Evolutionary conservation across 192 early-diverging fungal species (phyloP).

Genomic region (Oehlia diaphana): DNA sequence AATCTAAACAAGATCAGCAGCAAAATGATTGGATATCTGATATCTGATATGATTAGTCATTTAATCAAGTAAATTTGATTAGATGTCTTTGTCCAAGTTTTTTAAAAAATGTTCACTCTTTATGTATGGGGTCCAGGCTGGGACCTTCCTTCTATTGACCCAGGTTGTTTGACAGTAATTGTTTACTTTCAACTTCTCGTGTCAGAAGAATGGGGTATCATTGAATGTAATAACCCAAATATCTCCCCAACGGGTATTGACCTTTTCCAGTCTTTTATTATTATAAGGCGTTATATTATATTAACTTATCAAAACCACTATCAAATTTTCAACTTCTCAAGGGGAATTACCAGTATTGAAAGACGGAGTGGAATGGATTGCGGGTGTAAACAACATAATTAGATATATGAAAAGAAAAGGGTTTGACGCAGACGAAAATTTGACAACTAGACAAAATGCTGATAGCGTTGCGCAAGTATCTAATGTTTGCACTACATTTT

Average conservation of each 20-base stretch:
- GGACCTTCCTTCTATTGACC: conserved; percentile 68
- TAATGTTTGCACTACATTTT: not conserved
- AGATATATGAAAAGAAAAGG: conserved; percentile 45
- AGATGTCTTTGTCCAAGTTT: not conserved
- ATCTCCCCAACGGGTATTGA: conserved; percentile 63
- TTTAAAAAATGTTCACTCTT: conserved; percentile 45
- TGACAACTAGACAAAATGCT: conserved; percentile 48
- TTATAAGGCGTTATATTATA: not conserved
- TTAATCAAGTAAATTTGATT: too few relatives aligned
- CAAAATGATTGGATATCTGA: too few relatives aligned
- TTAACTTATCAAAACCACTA: not conserved
- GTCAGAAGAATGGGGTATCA: conserved; percentile 54
- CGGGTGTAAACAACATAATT: conserved; percentile 53
- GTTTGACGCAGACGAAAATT: conserved; percentile 44
- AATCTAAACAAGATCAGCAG: too few relatives aligned
- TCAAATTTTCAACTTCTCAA: conserved; percentile 23
- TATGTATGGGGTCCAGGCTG: conserved; percentile 71
- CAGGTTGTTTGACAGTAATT: conserved; percentile 65
- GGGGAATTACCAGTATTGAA: conserved; percentile 74
- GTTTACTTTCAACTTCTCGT: conserved; percentile 60
- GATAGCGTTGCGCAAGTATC: conserved; percentile 52
- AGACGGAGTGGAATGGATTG: conserved; percentile 56
- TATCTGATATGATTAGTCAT: too few relatives aligned
- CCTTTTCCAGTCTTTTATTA: not conserved
- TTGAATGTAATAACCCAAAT: conserved; percentile 60